Percentiles rank a stretch among this genome's conserved stretches.
phyloP scores from a whole-genome alignment of 2,329 filamentous ascomycete genomes.

The Colletotrichum liaoningense region DNA sequence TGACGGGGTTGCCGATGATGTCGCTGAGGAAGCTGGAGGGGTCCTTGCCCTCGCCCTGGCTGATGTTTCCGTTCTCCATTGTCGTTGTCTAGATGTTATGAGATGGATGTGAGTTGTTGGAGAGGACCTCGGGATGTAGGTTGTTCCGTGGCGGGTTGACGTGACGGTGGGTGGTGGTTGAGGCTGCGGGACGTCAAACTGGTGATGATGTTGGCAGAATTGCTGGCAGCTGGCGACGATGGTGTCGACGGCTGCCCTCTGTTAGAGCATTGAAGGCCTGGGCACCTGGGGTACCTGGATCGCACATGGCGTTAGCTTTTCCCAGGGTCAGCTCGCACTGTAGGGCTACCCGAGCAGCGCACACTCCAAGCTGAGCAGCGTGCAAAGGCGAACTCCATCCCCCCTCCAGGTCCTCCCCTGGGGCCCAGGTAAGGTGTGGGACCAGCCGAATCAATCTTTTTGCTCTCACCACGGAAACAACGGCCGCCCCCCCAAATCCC shows the following conservation, averaged over 20 bases:
- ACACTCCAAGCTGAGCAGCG: slow-evolving; percentile 12
- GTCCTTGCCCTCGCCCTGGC: slow-evolving; percentile 82
- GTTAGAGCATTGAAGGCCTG: neutral
- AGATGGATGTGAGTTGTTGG: neutral
- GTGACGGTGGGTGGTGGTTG: slow-evolving; percentile 8
- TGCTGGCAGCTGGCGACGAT: slow-evolving; percentile 2
- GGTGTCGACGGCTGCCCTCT: neutral
- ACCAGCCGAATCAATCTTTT: slow-evolving; percentile 13
- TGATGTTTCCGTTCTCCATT: slow-evolving; percentile 81
- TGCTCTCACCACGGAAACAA: slow-evolving; percentile 31
- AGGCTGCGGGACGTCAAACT: slow-evolving; percentile 14
- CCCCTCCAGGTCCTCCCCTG: neutral
- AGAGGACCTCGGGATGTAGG: neutral
- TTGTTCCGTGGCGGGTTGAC: neutral
- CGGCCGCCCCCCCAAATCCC: neutral
- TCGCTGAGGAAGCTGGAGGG: slow-evolving; percentile 93
- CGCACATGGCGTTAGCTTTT: neutral
- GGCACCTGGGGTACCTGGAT: neutral
- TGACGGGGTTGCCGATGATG: slow-evolving; percentile 93
- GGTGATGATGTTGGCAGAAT: slow-evolving; percentile 26
- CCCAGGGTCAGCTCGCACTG: slow-evolving; percentile 29
- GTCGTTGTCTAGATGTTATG: neutral
- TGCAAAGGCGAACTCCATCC: slow-evolving; percentile 13
- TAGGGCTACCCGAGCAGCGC: slow-evolving; percentile 22
- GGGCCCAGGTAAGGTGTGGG: slow-evolving; percentile 7